Conservation (phyloP, 202 grass and related monocot species). For the Setaria italica region DNA sequence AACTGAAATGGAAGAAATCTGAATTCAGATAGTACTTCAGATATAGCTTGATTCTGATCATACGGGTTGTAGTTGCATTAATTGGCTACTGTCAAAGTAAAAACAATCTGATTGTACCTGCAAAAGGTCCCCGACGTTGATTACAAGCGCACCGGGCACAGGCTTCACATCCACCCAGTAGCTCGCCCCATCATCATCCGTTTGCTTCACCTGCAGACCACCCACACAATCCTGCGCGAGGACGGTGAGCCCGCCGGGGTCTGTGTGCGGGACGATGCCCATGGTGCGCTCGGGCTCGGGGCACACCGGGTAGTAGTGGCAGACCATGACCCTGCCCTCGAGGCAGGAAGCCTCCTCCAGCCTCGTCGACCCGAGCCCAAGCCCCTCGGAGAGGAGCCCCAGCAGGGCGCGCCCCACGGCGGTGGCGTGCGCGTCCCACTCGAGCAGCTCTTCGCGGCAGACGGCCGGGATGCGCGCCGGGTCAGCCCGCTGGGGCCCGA, state of each 20-base stretch:
- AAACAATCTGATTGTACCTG: constrained; percentile 53
- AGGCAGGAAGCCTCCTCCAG: constrained; percentile 57
- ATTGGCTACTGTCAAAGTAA: neutral
- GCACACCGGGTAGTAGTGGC: constrained; percentile 94
- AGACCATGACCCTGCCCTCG: constrained; percentile 65
- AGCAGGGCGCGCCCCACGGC: constrained; percentile 47
- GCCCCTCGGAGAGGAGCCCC: constrained; percentile 63
- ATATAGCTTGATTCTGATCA: neutral
- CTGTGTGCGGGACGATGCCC: constrained; percentile 72
- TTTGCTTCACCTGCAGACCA: constrained; percentile 80
- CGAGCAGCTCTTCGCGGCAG: constrained; percentile 58
- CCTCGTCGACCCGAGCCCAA: constrained; percentile 43
- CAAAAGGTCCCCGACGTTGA: constrained; percentile 87
- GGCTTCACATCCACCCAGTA: constrained; percentile 76
- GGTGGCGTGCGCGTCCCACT: constrained; percentile 65
- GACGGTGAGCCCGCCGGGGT: constrained; percentile 68
- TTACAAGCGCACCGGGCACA: constrained; percentile 64
- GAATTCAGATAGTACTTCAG: neutral
- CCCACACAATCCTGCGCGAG: constrained; percentile 69
- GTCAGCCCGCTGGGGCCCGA: constrained; percentile 47
- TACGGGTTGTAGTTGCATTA: neutral
- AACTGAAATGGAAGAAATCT: neutral
- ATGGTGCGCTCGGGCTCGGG: constrained; percentile 80
- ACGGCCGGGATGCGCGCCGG: constrained; percentile 56
- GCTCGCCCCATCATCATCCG: constrained; percentile 34